Evolutionary conservation across 208 protist genomes (phyloP), one percentile per base, ranked within the genome.

Genomic region (Tetramitus jugosus): DNA sequence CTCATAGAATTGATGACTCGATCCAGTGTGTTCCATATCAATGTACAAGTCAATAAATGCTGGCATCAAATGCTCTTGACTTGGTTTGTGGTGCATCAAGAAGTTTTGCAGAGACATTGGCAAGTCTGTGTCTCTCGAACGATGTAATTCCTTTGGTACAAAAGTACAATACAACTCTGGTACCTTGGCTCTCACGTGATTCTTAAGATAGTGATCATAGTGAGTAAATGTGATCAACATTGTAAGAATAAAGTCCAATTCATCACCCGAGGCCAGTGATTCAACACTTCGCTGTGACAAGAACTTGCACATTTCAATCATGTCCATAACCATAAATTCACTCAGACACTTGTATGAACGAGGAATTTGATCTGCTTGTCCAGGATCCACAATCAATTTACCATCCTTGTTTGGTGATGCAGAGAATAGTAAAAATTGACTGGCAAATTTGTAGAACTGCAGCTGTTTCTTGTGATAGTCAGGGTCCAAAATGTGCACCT

Each of bases 1-100:
- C 26, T 77, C 74, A 40, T 77, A 77, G 26, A 77, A 77, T 13
- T 13, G 26, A 0, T 6, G 35, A 3, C 17, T n/a, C 3, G 37
- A 10, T n/a, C 53, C 53, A 13, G 68, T 76, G 26, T 69, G 23
- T 69, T 77, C 74, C 13, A 67, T 71, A 61, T 77, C 74, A 53
- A 71, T 20, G 17, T 77, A 77, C 26, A 77, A 53, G 33, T 40
- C 61, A 42, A 77, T 49, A 4, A 77, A 61, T 17, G n/a, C 74
- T 33, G 42, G 29, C 3, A 31, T 77, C 14, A 69, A 43, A 39
- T 61, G 7, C 23, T 61, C 4, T 69, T 67, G 61, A 39, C n/a
- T 40, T n/a, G 20, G 6, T 61, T 60, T 60, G 26, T 71, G 39
- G 37, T 69, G 35, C 14, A 23, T 23, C 39, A 67, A 13, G 37